Evolutionary conservation across 352 stramenopile genomes (phyloP).

Genomic region (Peronospora farinosa): DNA sequence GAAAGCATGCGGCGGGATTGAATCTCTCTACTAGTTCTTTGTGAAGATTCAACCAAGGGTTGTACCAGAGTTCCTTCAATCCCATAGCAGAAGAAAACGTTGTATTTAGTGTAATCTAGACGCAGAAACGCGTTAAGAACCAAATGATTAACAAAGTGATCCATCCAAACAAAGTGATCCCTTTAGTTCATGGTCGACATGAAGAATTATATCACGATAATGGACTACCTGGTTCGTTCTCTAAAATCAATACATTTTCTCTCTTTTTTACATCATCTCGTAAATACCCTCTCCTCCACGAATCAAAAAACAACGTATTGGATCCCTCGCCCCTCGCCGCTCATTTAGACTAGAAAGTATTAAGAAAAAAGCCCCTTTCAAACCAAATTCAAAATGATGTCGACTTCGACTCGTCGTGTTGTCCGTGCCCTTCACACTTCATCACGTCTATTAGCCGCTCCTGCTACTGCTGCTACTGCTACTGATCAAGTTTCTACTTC

Average conservation of each 20-base stretch:
- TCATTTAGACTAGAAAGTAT: slow-evolving; percentile 12
- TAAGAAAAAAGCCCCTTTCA: slow-evolving; percentile 15
- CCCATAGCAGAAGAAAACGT: slow-evolving; percentile 17
- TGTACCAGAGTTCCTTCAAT: no score
- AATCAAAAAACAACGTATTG: slow-evolving; percentile 11
- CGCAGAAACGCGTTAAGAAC: not conserved
- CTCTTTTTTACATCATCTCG: slow-evolving; percentile 6
- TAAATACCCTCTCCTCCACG: slow-evolving; percentile 16
- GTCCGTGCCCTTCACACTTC: slow-evolving; percentile 58
- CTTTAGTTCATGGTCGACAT: no score
- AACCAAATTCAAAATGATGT: slow-evolving; percentile 24
- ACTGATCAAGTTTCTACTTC: slow-evolving; percentile 34
- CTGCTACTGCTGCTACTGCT: no score
- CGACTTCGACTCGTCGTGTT: slow-evolving; percentile 46
- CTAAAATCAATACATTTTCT: not conserved
- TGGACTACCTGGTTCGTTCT: no score
- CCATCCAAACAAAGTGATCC: no score
- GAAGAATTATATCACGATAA: no score
- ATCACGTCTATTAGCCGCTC: slow-evolving; percentile 46
- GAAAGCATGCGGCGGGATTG: not conserved
- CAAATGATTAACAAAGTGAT: not conserved
- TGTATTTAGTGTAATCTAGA: slow-evolving; percentile 38
- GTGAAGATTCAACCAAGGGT: slow-evolving; percentile 2
- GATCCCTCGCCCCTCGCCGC: slow-evolving; percentile 10
- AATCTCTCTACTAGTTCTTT: slow-evolving; percentile 3